These are phyloP conservation scores for Exidia glandulosa DNA, from an alignment of 768 basidiomycete genomes.

Conservation along the genomic window DNA sequence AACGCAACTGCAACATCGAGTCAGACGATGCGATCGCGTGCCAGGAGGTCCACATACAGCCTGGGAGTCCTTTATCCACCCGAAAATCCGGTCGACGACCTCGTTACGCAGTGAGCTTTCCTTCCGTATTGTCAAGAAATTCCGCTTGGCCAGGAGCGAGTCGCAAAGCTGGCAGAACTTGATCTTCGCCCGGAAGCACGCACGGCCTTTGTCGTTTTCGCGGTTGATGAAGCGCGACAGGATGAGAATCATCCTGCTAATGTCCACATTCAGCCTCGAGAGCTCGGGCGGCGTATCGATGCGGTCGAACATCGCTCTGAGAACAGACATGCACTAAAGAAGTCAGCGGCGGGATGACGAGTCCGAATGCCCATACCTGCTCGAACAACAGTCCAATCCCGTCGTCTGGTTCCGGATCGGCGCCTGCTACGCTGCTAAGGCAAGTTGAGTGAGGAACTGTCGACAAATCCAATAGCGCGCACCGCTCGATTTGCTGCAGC, in stretches of 20 bases:
- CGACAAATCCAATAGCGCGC: slow-evolving; percentile 18
- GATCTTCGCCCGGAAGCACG: slow-evolving; percentile 53
- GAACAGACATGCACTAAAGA: slow-evolving; percentile 55
- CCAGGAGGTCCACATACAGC: slow-evolving; percentile 27
- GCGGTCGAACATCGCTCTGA: slow-evolving; percentile 73
- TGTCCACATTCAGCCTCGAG: slow-evolving; percentile 35
- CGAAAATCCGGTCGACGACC: slow-evolving; percentile 64
- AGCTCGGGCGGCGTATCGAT: slow-evolving; percentile 47
- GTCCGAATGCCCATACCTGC: slow-evolving; percentile 41
- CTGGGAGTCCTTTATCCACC: slow-evolving; percentile 57
- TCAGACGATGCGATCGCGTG: neutral
- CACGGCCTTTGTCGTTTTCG: slow-evolving; percentile 24
- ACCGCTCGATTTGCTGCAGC: slow-evolving; percentile 67
- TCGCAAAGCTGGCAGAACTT: slow-evolving; percentile 70
- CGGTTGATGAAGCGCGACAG: slow-evolving; percentile 58
- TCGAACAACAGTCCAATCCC: slow-evolving; percentile 45
- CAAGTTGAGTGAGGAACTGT: no score
- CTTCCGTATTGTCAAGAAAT: slow-evolving; percentile 52
- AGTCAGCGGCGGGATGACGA: slow-evolving; percentile 1
- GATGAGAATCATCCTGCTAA: slow-evolving; percentile 27
- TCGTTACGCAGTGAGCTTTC: slow-evolving; percentile 56
- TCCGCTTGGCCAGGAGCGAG: slow-evolving; percentile 49
- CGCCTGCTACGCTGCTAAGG: neutral
- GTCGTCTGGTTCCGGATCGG: slow-evolving; percentile 1
- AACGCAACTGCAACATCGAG: neutral